Conservation (phyloP, 257 asterid species). For the Forsythia suspensa region DNA sequence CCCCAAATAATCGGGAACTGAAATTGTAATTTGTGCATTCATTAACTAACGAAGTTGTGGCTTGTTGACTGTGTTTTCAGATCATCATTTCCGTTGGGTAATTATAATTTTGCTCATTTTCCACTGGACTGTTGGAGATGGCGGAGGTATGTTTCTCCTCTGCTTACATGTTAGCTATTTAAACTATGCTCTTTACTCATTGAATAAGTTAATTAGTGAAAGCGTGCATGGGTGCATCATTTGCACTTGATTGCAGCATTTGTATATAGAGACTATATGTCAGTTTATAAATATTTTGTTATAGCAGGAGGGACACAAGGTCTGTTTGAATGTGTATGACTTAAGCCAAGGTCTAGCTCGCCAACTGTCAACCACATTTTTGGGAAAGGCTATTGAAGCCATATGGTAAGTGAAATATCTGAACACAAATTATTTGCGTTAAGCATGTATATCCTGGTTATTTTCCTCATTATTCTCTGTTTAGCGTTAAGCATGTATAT, state of each 20-base stretch:
- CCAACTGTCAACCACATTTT: slow-evolving; percentile 70
- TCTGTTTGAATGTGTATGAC: slow-evolving; percentile 79
- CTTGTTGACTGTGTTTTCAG: slow-evolving; percentile 14
- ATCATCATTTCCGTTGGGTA: slow-evolving; percentile 19
- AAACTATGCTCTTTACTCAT: background rate
- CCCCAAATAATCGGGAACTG: background rate
- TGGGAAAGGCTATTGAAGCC: slow-evolving; percentile 93
- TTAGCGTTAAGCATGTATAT: background rate
- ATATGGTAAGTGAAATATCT: slow-evolving; percentile 61
- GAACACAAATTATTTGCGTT: too few relatives aligned
- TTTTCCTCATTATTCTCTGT: background rate
- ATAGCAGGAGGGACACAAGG: slow-evolving; percentile 81
- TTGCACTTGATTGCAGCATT: background rate
- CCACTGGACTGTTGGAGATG: slow-evolving; percentile 36
- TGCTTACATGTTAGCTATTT: background rate
- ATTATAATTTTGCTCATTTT: background rate
- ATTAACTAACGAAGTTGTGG: background rate
- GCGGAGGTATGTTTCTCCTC: slow-evolving; percentile 45
- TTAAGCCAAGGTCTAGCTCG: slow-evolving; percentile 95
- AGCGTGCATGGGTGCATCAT: background rate
- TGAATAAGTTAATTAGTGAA: background rate
- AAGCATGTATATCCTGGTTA: too few relatives aligned
- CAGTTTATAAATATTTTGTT: slow-evolving; percentile 10
- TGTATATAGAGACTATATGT: background rate
- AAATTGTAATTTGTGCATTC: background rate